phyloP scores from a whole-genome alignment of 768 basidiomycete species.

The Xerocomus potaroensis region DNA sequence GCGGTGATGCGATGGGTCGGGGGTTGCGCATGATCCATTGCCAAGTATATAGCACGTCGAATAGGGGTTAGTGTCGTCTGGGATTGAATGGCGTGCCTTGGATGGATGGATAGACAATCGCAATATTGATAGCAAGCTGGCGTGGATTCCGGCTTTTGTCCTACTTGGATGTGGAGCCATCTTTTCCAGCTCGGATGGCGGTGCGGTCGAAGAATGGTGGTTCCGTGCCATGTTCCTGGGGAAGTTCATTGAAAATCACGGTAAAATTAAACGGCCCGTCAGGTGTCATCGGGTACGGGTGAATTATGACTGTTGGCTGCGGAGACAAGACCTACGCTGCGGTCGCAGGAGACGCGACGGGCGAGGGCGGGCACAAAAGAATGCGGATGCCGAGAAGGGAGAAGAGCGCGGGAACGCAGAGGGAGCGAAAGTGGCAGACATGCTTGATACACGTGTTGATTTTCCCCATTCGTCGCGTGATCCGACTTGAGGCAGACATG shows the following conservation, averaged over 20 bases:
- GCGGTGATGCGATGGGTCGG: too few relatives aligned
- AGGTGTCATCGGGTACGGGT: not conserved
- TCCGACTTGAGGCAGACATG: conserved; percentile 21
- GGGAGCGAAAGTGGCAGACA: conserved; percentile 22
- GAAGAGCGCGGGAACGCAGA: conserved; percentile 10
- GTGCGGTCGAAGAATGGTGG: too few relatives aligned
- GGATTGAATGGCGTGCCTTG: too few relatives aligned
- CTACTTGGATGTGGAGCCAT: not conserved
- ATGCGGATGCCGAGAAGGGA: not conserved
- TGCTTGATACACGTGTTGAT: conserved; percentile 22
- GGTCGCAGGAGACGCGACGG: too few relatives aligned
- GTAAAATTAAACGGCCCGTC: not conserved
- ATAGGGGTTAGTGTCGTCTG: not conserved
- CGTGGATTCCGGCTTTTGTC: not conserved
- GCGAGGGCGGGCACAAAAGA: not conserved
- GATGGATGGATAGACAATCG: too few relatives aligned
- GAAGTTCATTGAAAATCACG: not conserved
- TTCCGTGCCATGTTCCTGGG: not conserved
- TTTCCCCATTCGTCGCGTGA: conserved; percentile 16
- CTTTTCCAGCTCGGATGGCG: not conserved
- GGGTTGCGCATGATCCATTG: too few relatives aligned
- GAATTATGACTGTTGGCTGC: not conserved
- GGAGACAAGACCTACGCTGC: too few relatives aligned
- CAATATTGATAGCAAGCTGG: too few relatives aligned
- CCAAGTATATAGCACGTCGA: too few relatives aligned